Conservation (phyloP, 352 stramenopile species). For the Plasmopara halstedii region DNA sequence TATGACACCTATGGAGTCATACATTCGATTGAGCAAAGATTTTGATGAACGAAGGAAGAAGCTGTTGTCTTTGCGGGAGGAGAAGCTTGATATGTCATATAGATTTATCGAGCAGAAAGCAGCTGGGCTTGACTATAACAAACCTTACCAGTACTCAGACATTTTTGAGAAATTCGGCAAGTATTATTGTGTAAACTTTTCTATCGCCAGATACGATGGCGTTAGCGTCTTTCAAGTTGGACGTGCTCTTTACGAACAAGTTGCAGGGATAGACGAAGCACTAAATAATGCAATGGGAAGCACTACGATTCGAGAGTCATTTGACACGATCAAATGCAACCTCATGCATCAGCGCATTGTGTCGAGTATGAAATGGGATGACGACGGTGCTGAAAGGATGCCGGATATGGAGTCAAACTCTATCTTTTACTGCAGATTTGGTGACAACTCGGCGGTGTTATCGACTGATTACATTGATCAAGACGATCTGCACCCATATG, state of each 20-base stretch:
- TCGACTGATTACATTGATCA: slow-evolving; percentile 72
- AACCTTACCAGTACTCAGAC: slow-evolving; percentile 68
- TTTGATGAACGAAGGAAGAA: slow-evolving; percentile 55
- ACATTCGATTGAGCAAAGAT: slow-evolving; percentile 42
- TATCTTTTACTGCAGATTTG: slow-evolving; percentile 56
- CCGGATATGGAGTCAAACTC: slow-evolving; percentile 69
- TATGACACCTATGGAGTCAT: slow-evolving; percentile 72
- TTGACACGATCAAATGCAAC: slow-evolving; percentile 72
- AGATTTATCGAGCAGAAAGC: slow-evolving; percentile 75
- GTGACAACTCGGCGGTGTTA: slow-evolving; percentile 55
- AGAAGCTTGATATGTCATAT: slow-evolving; percentile 74
- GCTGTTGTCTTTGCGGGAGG: slow-evolving; percentile 51
- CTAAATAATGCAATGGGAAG: slow-evolving; percentile 47
- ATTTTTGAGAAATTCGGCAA: slow-evolving; percentile 81
- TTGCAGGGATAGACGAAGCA: slow-evolving; percentile 53
- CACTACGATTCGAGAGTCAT: slow-evolving; percentile 59
- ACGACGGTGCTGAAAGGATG: slow-evolving; percentile 32
- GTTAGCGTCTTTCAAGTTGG: slow-evolving; percentile 55
- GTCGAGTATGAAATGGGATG: slow-evolving; percentile 61
- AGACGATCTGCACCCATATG: slow-evolving; percentile 71
- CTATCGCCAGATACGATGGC: slow-evolving; percentile 64
- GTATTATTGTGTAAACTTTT: slow-evolving; percentile 70
- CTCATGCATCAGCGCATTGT: slow-evolving; percentile 78
- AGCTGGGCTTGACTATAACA: slow-evolving; percentile 37
- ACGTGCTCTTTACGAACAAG: slow-evolving; percentile 65